Conservation (phyloP, 371 early-diverging fungal genomes). For the Mortierella sp. region DNA sequence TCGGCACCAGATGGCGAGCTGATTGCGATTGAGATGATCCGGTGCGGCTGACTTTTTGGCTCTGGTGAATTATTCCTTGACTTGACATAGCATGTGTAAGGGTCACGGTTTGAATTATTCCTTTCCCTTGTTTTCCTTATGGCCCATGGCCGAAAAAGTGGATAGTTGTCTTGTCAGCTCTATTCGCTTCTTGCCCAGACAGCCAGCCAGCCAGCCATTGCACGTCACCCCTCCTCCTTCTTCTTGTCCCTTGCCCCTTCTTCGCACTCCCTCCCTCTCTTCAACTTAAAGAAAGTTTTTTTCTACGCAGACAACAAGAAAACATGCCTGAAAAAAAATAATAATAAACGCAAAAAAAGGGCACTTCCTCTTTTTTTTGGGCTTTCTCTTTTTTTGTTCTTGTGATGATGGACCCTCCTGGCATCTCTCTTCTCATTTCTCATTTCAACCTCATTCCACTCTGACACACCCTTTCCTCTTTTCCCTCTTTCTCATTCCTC, state of each 20-base stretch:
- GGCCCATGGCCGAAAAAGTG: conserved; percentile 1
- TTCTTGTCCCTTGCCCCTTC: background rate
- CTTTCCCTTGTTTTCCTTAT: background rate
- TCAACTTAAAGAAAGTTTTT: background rate
- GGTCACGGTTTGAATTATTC: background rate
- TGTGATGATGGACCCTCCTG: background rate
- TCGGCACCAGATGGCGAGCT: too few species aligned
- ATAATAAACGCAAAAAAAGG: background rate
- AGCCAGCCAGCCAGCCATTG: background rate
- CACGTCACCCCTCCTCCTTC: background rate
- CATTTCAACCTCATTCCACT: background rate
- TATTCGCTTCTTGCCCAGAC: background rate
- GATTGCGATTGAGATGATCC: background rate
- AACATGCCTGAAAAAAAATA: background rate
- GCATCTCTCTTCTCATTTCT: background rate
- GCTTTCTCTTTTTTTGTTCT: background rate
- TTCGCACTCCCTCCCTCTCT: background rate
- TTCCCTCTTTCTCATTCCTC: background rate
- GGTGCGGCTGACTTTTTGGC: background rate
- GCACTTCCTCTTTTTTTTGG: background rate
- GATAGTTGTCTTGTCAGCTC: background rate
- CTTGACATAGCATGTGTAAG: background rate
- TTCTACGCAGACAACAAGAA: background rate
- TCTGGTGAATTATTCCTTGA: background rate
- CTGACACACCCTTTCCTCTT: background rate